phyloP scores from a whole-genome alignment of 805 yeast species.

The Yamadazyma akitaensis region DNA sequence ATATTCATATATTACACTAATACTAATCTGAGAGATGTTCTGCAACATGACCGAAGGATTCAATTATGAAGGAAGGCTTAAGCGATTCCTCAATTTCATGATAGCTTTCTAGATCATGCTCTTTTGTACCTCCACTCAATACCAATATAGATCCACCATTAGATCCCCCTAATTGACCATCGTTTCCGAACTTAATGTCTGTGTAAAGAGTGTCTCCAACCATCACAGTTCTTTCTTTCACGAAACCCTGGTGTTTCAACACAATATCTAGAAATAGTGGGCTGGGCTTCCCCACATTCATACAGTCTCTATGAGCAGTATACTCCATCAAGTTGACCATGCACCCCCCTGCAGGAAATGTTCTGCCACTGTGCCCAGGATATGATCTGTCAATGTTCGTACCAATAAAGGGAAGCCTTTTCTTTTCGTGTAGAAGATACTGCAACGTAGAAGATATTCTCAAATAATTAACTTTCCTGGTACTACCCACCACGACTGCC shows the following conservation, averaged over 20 bases:
- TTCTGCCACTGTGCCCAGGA: conserved; percentile 37
- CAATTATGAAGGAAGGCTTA: conserved; percentile 29
- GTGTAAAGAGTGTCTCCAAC: conserved; percentile 42
- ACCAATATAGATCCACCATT: conserved; percentile 32
- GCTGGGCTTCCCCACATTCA: conserved; percentile 40
- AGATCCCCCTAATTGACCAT: conserved; percentile 31
- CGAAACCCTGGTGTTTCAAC: conserved; percentile 24
- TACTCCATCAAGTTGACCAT: conserved; percentile 37
- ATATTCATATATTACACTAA: not conserved
- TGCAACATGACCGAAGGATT: conserved; percentile 29
- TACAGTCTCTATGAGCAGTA: conserved; percentile 30
- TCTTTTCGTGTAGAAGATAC: conserved; percentile 30
- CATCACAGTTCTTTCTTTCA: conserved; percentile 30
- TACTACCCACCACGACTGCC: conserved; percentile 41
- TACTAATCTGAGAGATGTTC: not conserved
- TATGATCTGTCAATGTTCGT: conserved; percentile 40
- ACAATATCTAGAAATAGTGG: conserved; percentile 27
- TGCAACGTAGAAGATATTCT: conserved; percentile 36
- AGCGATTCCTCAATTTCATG: conserved; percentile 13
- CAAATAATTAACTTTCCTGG: conserved; percentile 35
- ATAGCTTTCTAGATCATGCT: conserved; percentile 18
- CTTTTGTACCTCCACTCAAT: conserved; percentile 34
- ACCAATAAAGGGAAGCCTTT: conserved; percentile 35
- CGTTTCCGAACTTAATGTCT: conserved; percentile 42
- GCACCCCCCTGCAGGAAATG: conserved; percentile 41